Evolutionary conservation across 148 eudicot species (phyloP).

Genomic region (Rhododendron vialii): DNA sequence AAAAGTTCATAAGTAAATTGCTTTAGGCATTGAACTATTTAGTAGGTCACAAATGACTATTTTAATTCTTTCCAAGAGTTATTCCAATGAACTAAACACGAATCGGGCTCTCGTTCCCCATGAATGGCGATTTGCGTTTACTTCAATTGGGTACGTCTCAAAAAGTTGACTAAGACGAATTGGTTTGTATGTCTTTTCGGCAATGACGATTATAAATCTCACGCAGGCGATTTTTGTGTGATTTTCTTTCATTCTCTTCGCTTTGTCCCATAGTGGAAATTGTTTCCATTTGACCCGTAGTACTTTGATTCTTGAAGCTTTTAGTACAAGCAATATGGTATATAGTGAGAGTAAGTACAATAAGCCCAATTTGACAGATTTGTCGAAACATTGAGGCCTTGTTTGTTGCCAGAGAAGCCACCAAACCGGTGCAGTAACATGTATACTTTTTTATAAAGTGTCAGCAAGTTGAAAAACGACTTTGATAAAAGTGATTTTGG

Average conservation of each 20-base stretch:
- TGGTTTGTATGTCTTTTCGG: neutral
- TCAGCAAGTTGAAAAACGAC: neutral
- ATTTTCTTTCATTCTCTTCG: neutral
- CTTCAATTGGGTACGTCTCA: too few species aligned
- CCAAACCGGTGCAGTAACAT: neutral
- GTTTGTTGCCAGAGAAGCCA: neutral
- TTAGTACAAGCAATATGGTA: neutral
- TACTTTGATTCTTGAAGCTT: neutral
- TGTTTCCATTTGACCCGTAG: neutral
- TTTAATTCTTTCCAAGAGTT: too few species aligned
- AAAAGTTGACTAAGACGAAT: neutral
- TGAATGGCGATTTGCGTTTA: neutral
- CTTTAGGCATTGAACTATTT: neutral
- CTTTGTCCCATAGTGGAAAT: neutral
- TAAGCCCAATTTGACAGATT: neutral
- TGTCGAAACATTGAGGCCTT: neutral
- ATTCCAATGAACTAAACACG: neutral
- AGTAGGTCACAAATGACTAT: neutral
- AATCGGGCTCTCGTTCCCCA: neutral
- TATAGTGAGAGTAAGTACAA: too few species aligned
- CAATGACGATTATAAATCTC: neutral
- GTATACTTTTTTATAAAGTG: neutral
- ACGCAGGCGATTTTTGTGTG: neutral
- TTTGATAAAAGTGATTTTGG: neutral
- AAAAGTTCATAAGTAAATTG: neutral